Conservation (phyloP, 257 asterid species). For the Verbascum thapsus region DNA sequence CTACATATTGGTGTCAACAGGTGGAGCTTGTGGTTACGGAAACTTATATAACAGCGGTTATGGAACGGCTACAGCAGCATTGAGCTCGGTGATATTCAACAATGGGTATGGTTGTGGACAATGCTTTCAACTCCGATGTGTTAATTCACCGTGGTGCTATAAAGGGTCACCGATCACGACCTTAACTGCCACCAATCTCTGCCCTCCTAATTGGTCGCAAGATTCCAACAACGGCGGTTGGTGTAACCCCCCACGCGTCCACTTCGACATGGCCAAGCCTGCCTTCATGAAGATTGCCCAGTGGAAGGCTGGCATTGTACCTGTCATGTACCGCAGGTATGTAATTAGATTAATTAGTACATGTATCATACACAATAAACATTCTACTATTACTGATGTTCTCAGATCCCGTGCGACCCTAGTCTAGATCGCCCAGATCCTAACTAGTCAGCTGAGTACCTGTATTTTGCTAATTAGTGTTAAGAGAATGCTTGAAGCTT, state of each 20-base stretch:
- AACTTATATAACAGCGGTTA: conserved; percentile 63
- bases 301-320: conserved; percentile 79
- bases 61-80: conserved; percentile 73
- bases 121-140: conserved; percentile 71
- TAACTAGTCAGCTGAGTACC: too few species aligned
- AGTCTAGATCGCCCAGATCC: too few species aligned
- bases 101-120: conserved; percentile 87
- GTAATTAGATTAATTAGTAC: too few species aligned
- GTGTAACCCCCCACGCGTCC: conserved; percentile 92
- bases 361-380: too few species aligned
- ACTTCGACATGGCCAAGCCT: conserved; percentile 83
- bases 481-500: too few species aligned
- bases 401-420: too few species aligned
- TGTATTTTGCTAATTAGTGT: too few species aligned
- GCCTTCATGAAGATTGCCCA: conserved; percentile 83
- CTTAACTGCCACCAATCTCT: conserved; percentile 76
- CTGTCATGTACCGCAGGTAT: conserved; percentile 69
- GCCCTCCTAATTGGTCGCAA: conserved; percentile 80
- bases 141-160: conserved; percentile 48
- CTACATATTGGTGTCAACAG: conserved; percentile 25
- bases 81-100: conserved; percentile 70
- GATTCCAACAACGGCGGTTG: conserved; percentile 81
- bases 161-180: conserved; percentile 55
- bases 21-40: conserved; percentile 89
- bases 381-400: too few species aligned